A percentile compares a stretch with the other conserved stretches of the same genome.
These are phyloP conservation scores for Saccharomyces pastorianus DNA, from an alignment of 1,139 yeast genomes.

Conservation along the genomic window DNA sequence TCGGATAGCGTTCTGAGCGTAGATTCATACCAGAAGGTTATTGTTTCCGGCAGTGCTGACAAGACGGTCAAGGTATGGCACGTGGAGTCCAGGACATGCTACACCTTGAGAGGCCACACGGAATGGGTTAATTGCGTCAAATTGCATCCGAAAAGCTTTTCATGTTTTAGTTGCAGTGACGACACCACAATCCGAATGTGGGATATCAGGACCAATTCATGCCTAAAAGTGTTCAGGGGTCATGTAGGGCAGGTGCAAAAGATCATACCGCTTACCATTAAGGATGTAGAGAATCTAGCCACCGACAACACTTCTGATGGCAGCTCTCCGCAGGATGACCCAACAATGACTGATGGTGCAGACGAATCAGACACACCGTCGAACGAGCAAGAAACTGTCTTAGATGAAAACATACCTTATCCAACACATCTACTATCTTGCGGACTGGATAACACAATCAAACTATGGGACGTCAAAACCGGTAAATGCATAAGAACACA, in stretches of 20 bases:
- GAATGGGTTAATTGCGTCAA: constrained; percentile 90
- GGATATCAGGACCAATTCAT: constrained; percentile 76
- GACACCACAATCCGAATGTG: constrained; percentile 92
- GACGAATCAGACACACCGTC: background rate
- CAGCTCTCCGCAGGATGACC: constrained; percentile 8
- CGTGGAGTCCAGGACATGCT: constrained; percentile 85
- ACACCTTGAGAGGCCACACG: constrained; percentile 83
- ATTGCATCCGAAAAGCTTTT: constrained; percentile 68
- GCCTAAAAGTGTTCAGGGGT: constrained; percentile 60
- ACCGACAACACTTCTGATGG: constrained; percentile 27
- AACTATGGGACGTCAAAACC: constrained; percentile 80
- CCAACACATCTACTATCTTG: constrained; percentile 85
- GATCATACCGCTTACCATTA: constrained; percentile 70
- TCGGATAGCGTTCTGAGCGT: constrained; percentile 78
- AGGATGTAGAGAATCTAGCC: constrained; percentile 33
- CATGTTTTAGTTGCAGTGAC: constrained; percentile 82
- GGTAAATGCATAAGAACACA: constrained; percentile 88
- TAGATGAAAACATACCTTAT: constrained; percentile 32
- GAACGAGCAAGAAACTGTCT: background rate
- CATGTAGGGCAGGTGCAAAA: constrained; percentile 80
- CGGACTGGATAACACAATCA: constrained; percentile 87
- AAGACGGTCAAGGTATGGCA: constrained; percentile 92
- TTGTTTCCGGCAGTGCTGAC: constrained; percentile 92
- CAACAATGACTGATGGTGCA: constrained; percentile 14
- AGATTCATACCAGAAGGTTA: constrained; percentile 58